Evolutionary conservation across 306 rosid species (phyloP).

Genomic region (Malus asiatica): DNA sequence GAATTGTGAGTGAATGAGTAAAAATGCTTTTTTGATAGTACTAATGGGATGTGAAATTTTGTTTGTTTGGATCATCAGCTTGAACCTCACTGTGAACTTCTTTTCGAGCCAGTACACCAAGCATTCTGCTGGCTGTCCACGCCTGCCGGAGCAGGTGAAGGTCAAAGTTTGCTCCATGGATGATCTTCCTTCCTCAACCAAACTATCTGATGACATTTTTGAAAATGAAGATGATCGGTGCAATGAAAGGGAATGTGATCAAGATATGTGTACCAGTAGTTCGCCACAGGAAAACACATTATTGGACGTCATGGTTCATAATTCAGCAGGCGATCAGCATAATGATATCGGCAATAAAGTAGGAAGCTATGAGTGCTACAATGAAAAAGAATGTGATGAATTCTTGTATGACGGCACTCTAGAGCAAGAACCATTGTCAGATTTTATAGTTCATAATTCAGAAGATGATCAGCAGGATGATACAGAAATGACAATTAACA

Average conservation of each 20-base stretch:
- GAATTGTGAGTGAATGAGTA: not conserved
- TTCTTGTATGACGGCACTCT: slow-evolving; percentile 8
- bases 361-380: slow-evolving; percentile 10
- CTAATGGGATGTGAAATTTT: slow-evolving; percentile 15
- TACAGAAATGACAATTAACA: not conserved
- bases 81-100: slow-evolving; percentile 71
- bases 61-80: slow-evolving; percentile 33
- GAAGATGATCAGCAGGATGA: slow-evolving; percentile 3
- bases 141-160: slow-evolving; percentile 68
- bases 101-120: slow-evolving; percentile 73
- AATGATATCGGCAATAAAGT: not conserved
- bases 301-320: slow-evolving; percentile 13
- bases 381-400: slow-evolving; percentile 32
- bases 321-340: slow-evolving; percentile 8
- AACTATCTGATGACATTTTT: slow-evolving; percentile 24
- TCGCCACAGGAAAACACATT: slow-evolving; percentile 16
- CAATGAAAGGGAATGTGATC: slow-evolving; percentile 31
- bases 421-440: slow-evolving; percentile 19
- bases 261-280: slow-evolving; percentile 7
- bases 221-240: slow-evolving; percentile 45
- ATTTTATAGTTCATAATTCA: slow-evolving; percentile 13
- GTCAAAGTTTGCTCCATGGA: slow-evolving; percentile 53
- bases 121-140: slow-evolving; percentile 71
- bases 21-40: not conserved
- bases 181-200: slow-evolving; percentile 63